phyloP scores from a whole-genome alignment of 176 grass and related monocot species.

The Oryza longistaminata region DNA sequence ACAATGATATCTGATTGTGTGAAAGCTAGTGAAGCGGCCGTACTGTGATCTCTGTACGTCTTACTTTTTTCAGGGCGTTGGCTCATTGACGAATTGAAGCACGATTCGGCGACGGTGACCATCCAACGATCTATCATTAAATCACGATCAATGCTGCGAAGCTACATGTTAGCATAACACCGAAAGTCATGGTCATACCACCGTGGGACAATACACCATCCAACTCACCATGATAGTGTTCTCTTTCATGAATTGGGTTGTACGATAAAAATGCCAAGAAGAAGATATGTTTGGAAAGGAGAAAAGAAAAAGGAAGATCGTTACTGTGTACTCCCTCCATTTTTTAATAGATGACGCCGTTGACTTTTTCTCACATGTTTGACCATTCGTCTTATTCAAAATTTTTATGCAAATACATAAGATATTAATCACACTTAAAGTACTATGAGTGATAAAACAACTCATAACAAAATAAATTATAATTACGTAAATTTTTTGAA shows the following conservation, averaged over 20 bases:
- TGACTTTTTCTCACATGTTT: no score
- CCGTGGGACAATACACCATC: not conserved
- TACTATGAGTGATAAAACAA: no score
- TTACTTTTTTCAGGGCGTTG: not conserved
- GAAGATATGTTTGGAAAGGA: not conserved
- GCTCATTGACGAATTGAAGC: constrained; percentile 4
- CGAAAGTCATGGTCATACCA: not conserved
- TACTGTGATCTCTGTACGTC: constrained; percentile 3
- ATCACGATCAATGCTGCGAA: not conserved
- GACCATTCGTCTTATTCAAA: no score
- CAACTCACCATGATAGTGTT: not conserved
- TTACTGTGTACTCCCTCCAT: no score
- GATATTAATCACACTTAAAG: no score
- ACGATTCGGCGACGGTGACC: constrained; percentile 26
- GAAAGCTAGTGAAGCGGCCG: not conserved
- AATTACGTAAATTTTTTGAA: no score
- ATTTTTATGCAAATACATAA: no score
- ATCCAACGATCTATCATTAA: constrained; percentile 6
- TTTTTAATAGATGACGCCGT: no score
- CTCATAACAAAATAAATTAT: no score
- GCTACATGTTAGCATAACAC: not conserved
- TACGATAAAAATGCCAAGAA: not conserved
- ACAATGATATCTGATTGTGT: not conserved
- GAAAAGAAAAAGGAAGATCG: not conserved
- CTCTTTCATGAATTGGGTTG: not conserved